Evolutionary conservation across 192 early-diverging fungal species (phyloP).

Genomic region (Coemansia nantahalensis): DNA sequence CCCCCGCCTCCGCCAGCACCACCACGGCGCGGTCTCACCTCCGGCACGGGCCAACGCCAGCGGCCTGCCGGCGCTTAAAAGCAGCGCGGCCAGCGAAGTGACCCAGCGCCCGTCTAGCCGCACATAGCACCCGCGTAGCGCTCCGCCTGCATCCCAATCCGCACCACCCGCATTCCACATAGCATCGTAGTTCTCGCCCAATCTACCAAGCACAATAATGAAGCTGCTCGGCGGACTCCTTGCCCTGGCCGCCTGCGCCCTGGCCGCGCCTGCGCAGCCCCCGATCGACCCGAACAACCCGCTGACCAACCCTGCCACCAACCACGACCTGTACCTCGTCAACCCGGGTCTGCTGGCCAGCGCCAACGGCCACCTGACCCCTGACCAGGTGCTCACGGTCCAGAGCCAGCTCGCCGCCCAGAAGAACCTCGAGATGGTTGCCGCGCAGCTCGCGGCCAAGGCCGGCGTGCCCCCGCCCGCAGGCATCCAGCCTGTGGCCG

Average conservation of each 20-base stretch:
- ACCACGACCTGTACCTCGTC: conserved; percentile 38
- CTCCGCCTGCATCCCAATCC: too few species aligned
- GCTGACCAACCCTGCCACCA: conserved; percentile 40
- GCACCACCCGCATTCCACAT: neutral
- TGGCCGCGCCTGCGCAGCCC: conserved; percentile 23
- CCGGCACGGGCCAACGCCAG: too few species aligned
- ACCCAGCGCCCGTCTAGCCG: too few species aligned
- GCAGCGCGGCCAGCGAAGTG: too few species aligned
- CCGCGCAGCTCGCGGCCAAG: conserved; percentile 43
- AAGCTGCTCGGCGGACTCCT: conserved; percentile 26
- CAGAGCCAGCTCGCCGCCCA: conserved; percentile 51
- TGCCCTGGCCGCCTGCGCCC: conserved; percentile 29
- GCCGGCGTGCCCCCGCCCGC: conserved; percentile 42
- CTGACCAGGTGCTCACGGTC: conserved; percentile 39
- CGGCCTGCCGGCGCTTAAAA: too few species aligned
- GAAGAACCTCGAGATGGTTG: conserved; percentile 42
- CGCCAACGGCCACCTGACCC: conserved; percentile 14
- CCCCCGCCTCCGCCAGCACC: too few species aligned
- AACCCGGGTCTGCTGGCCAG: conserved; percentile 16
- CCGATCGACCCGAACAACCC: conserved; percentile 48
- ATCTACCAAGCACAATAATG: conserved; percentile 11
- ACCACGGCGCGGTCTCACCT: too few species aligned
- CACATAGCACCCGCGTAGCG: too few species aligned
- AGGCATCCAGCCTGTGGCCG: conserved; percentile 16
- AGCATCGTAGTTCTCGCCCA: neutral